Base-by-base conservation (phyloP, 768 basidiomycete species). In the Panaeolus cyanescens region DNA sequence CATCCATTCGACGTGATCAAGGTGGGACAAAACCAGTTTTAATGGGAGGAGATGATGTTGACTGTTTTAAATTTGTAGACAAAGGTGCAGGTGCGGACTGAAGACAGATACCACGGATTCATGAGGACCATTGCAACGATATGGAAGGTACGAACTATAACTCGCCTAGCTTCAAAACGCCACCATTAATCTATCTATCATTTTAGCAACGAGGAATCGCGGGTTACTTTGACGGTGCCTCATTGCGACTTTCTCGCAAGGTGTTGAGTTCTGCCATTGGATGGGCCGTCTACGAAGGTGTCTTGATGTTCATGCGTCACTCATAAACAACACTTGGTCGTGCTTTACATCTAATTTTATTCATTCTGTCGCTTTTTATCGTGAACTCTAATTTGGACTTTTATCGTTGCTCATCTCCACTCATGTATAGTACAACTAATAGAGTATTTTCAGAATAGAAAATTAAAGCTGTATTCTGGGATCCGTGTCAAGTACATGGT, bases 1-100 rank as follows among this genome's bases (percentile, higher is more conserved):
- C 93, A 95, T 67, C 96, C 96, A 2, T 96, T 96, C 65, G 95
- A 98, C 71, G 93, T 95, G 40, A 83, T 97, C 65, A 98, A 98
- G 83, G 94, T 92, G n/a, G n/a, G n/a, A n/a, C 63, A 30, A 63
- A 55, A 12, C 32, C 53, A n/a, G 55, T 54, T 36, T 31, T 20
- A 57, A 3, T 13, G n/a, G 32, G 56, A 13, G 17, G 8, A 5
- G 19, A 40, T 50, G 25, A 40, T 32, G 19, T 66, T 64, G 55
- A 53, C n/a, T 37, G 22, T 34, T 50, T 33, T 30, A 25, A 50
- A 22, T 59, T 34, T 32, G 8, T 59, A 94, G 93, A 98, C 95
- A 0, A 91, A 93, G 69, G 88, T 98, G 71, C 95, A 98, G 78
- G 91, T 98, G 3, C 88, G 92, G n/a, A 83, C 82, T 1, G 90